These are phyloP conservation scores for Monosporozyma yasuniensis DNA, from an alignment of 805 yeast species.

Conservation along the genomic window DNA sequence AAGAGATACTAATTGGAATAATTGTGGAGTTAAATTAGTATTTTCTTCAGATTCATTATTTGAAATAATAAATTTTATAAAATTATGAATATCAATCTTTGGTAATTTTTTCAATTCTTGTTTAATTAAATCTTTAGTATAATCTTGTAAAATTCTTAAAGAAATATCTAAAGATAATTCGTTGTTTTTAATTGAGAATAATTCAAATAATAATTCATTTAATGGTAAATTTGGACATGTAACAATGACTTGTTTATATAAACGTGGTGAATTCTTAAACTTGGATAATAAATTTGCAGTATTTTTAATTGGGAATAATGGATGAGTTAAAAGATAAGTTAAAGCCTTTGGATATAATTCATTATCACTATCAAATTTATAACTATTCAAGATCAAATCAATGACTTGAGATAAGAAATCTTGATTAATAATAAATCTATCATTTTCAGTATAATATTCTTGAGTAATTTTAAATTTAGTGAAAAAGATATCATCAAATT, in stretches of 20 bases:
- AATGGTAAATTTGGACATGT: conserved; percentile 66
- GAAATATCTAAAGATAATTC: conserved; percentile 63
- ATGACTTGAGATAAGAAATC: conserved; percentile 42
- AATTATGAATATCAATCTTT: conserved; percentile 27
- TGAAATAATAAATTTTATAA: conserved; percentile 27
- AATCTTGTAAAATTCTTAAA: conserved; percentile 57
- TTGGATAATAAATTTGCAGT: conserved; percentile 46
- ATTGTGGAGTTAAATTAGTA: conserved; percentile 14
- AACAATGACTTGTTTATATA: conserved; percentile 73
- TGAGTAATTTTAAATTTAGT: conserved; percentile 28
- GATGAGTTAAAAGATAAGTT: conserved; percentile 76
- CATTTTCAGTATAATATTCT: conserved; percentile 55
- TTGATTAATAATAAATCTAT: conserved; percentile 50
- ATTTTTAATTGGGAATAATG: conserved; percentile 61
- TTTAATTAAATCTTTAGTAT: conserved; percentile 50
- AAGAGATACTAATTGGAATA: conserved; percentile 26
- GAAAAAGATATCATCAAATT: conserved; percentile 30
- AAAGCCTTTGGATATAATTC: conserved; percentile 47
- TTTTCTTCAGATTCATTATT: conserved; percentile 13
- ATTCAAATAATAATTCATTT: conserved; percentile 52
- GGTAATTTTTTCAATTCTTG: conserved; percentile 30
- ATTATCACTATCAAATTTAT: conserved; percentile 4
- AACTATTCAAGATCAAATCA: conserved; percentile 33
- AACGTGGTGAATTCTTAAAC: conserved; percentile 48
- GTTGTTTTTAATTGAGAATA: conserved; percentile 46